These are phyloP conservation scores for Podospora comata DNA, from an alignment of 495 filamentous ascomycete species.

Conservation along the genomic window DNA sequence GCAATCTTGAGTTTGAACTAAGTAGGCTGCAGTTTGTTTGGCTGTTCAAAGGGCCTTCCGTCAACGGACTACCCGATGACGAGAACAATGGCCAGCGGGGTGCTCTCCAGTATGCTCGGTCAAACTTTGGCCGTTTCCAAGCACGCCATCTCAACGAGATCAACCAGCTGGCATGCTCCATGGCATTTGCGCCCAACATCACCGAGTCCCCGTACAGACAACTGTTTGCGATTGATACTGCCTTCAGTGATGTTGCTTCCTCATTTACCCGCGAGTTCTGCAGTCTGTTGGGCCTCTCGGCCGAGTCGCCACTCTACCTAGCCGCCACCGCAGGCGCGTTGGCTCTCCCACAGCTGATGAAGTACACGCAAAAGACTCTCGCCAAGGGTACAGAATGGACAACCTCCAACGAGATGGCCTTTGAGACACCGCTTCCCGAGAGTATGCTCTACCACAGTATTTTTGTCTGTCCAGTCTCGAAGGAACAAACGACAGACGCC, in stretches of 20 bases:
- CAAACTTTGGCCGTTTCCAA: constrained; percentile 55
- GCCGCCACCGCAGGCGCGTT: constrained; percentile 89
- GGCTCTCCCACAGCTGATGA: constrained; percentile 78
- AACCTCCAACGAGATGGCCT: constrained; percentile 81
- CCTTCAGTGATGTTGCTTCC: constrained; percentile 75
- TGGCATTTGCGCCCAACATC: constrained; percentile 72
- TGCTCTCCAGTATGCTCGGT: constrained; percentile 71
- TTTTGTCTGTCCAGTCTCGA: constrained; percentile 95
- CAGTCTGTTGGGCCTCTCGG: constrained; percentile 79
- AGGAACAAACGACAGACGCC: constrained; percentile 87
- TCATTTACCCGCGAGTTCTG: constrained; percentile 95
- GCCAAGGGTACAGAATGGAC: constrained; percentile 94
- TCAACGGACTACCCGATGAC: constrained; percentile 48
- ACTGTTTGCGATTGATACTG: constrained; percentile 67
- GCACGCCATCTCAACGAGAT: constrained; percentile 70
- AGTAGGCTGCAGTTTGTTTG: constrained; percentile 81
- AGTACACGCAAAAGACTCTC: constrained; percentile 76
- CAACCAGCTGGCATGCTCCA: constrained; percentile 68
- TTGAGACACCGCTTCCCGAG: constrained; percentile 84
- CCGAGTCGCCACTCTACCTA: constrained; percentile 85
- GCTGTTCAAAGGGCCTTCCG: constrained; percentile 59
- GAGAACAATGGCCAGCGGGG: constrained; percentile 37
- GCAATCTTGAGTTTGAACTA: constrained; percentile 93
- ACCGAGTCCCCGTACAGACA: constrained; percentile 66
- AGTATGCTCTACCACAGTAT: constrained; percentile 92